Evolutionary conservation across 768 basidiomycete genomes (phyloP).

Genomic region (Rhizopogon salebrosus): DNA sequence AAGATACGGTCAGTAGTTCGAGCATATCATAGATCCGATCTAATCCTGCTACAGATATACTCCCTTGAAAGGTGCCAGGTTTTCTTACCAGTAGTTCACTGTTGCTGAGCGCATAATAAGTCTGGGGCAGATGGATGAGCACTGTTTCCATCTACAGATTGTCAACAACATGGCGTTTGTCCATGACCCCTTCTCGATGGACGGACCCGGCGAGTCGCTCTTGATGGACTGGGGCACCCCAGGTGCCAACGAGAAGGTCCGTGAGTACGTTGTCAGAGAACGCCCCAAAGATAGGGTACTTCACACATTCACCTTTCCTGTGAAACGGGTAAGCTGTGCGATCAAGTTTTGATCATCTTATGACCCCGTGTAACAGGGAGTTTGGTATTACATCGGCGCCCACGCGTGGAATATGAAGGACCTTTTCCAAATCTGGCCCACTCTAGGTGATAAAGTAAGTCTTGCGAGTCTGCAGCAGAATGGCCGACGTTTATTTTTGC

Average conservation of each 20-base stretch:
- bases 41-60: conserved; percentile 14
- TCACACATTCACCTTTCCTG: conserved; percentile 48
- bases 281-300: conserved; percentile 25
- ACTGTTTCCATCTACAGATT: conserved; percentile 41
- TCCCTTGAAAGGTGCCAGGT: conserved; percentile 23
- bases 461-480: not conserved
- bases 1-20: conserved; percentile 35
- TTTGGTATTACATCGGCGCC: conserved; percentile 51
- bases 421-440: conserved; percentile 33
- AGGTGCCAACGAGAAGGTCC: conserved; percentile 27
- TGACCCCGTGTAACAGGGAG: conserved; percentile 24
- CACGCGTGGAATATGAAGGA: conserved; percentile 35
- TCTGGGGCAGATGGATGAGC: conserved; percentile 29
- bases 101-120: conserved; percentile 16
- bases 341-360: conserved; percentile 4
- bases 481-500: conserved; percentile 4
- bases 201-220: conserved; percentile 37
- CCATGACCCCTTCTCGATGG: conserved; percentile 52
- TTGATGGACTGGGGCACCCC: conserved; percentile 50
- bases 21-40: not conserved
- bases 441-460: conserved; percentile 31
- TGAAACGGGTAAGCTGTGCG: conserved; percentile 33
- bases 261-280: conserved; percentile 27
- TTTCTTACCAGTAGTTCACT: not conserved
- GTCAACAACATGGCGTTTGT: conserved; percentile 40